A percentile compares a stretch with the other conserved stretches of the same genome.
These are phyloP conservation scores for Suillus subaureus DNA, from an alignment of 768 basidiomycete species.

Conservation along the genomic window DNA sequence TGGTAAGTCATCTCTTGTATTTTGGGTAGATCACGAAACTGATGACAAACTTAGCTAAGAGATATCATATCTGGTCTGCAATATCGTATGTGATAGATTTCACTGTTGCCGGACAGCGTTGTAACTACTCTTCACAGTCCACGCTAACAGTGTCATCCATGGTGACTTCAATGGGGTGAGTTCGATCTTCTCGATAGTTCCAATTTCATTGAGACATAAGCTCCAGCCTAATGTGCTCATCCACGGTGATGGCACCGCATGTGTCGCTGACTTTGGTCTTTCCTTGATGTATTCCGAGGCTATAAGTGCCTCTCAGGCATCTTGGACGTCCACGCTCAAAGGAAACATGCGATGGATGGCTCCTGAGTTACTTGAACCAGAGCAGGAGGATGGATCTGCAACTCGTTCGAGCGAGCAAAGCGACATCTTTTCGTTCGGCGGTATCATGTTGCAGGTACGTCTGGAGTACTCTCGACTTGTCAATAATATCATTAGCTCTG, in stretches of 20 bases:
- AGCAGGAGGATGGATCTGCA: constrained; percentile 27
- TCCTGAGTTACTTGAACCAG: constrained; percentile 37
- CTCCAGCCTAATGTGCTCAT: constrained; percentile 39
- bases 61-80: constrained; percentile 20
- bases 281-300: constrained; percentile 30
- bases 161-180: constrained; percentile 49
- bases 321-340: constrained; percentile 36
- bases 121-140: background rate
- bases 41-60: background rate
- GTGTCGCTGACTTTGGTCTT: constrained; percentile 42
- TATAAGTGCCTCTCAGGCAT: constrained; percentile 18
- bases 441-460: constrained; percentile 33
- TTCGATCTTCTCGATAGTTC: background rate
- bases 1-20: constrained; percentile 15
- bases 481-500: constrained; percentile 14
- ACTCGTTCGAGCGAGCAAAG: constrained; percentile 24
- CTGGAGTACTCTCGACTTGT: constrained; percentile 17
- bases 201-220: background rate
- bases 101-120: background rate
- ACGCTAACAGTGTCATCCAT: constrained; percentile 37
- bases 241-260: constrained; percentile 31
- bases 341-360: constrained; percentile 55
- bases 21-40: background rate
- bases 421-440: constrained; percentile 48
- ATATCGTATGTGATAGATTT: constrained; percentile 13